Conservation (phyloP, 2,329 filamentous ascomycete species). For the Colletotrichum liaoningense region DNA sequence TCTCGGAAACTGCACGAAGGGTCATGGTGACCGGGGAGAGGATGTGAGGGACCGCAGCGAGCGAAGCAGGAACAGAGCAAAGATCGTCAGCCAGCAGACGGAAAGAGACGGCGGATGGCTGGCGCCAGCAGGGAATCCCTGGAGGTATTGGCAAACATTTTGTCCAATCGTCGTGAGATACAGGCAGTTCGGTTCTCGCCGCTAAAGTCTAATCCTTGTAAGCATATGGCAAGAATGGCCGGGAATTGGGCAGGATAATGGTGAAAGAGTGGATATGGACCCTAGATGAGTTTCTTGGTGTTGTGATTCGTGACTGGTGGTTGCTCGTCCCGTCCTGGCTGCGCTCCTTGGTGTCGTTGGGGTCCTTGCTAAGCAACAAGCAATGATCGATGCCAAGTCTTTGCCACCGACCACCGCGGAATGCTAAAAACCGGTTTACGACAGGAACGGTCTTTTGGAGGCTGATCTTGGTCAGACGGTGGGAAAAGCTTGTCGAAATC, state of each 20-base stretch:
- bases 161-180: constrained; percentile 14
- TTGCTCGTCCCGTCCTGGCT: too few species aligned
- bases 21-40: constrained; percentile 28
- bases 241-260: not conserved
- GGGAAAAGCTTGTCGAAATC: constrained; percentile 14
- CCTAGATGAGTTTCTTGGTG: constrained; percentile 12
- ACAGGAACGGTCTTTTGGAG: constrained; percentile 32
- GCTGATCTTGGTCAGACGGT: constrained; percentile 31
- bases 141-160: not conserved
- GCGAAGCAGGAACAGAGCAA: constrained; percentile 34
- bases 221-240: constrained; percentile 13
- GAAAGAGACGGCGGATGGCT: constrained; percentile 30
- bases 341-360: not conserved
- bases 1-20: constrained; percentile 31
- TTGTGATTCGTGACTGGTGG: constrained; percentile 8
- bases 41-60: not conserved
- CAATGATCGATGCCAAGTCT: constrained; percentile 35
- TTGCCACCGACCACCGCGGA: constrained; percentile 26
- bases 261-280: constrained; percentile 13
- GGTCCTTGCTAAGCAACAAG: constrained; percentile 8
- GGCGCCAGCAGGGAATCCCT: constrained; percentile 30
- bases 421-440: constrained; percentile 34
- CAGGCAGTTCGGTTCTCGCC: constrained; percentile 10
- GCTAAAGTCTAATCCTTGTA: constrained; percentile 15
- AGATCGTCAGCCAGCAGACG: constrained; percentile 30